Conservation (phyloP, 2,329 filamentous ascomycete species). For the Apiospora hydei region DNA sequence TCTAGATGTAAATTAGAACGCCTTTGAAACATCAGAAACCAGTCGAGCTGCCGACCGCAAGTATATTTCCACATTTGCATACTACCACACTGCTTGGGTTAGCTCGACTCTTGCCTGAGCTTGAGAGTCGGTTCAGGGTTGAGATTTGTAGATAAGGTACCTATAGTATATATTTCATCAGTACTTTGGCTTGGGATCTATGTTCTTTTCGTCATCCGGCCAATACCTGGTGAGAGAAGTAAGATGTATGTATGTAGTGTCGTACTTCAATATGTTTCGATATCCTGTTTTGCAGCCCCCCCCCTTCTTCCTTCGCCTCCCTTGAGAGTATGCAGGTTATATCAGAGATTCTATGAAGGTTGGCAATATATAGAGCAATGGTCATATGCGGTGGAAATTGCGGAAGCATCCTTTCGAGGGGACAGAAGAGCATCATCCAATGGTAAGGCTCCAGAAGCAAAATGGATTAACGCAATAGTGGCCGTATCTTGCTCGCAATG, state of each 20-base stretch:
- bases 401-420: not conserved
- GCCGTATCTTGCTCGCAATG: not conserved
- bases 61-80: not conserved
- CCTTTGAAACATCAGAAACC: not conserved
- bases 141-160: no score
- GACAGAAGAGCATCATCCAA: not conserved
- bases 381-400: not conserved
- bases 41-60: not conserved
- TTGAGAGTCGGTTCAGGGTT: no score
- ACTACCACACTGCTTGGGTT: not conserved
- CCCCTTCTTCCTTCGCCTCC: not conserved
- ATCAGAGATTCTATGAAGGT: not conserved
- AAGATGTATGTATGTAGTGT: no score
- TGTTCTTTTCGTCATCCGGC: no score
- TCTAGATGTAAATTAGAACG: not conserved
- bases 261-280: no score
- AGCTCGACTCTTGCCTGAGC: no score
- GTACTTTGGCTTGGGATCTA: no score
- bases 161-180: no score
- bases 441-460: not conserved
- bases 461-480: not conserved
- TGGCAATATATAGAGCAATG: not conserved
- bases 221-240: no score
- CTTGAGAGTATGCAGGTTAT: not conserved
- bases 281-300: not conserved